These are phyloP conservation scores for Candida nitratophila DNA, from an alignment of 805 yeast genomes.

Conservation along the genomic window DNA sequence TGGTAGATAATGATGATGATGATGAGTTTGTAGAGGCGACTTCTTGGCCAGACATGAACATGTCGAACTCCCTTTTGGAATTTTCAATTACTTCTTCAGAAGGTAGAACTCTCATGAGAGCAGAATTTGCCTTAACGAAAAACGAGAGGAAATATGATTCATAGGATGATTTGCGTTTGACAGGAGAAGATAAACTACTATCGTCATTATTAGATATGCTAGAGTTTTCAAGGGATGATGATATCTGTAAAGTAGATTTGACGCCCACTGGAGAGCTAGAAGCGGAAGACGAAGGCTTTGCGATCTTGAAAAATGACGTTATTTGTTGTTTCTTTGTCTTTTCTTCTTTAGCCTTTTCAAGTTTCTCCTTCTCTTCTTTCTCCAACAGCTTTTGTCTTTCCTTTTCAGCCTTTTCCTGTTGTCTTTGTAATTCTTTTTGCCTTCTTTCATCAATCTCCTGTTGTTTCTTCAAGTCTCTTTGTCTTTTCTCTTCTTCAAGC, in stretches of 20 bases:
- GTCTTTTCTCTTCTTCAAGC: conserved; percentile 11
- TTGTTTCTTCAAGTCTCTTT: conserved; percentile 20
- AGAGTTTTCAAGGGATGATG: no score
- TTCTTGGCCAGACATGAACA: conserved; percentile 5
- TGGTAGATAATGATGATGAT: neutral
- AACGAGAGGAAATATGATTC: conserved; percentile 22
- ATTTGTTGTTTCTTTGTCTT: conserved; percentile 22
- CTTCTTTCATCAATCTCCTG: conserved; percentile 18
- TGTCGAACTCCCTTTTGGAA: conserved; percentile 5
- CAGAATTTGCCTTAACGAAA: conserved; percentile 19
- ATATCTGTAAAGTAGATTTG: neutral
- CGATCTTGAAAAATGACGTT: conserved; percentile 21
- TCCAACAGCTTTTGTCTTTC: conserved; percentile 7
- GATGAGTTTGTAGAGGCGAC: neutral
- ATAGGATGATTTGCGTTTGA: neutral
- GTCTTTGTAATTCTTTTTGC: conserved; percentile 13
- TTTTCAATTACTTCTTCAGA: neutral
- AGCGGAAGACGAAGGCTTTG: neutral
- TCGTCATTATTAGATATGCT: neutral
- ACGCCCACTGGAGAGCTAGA: neutral
- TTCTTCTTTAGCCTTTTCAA: conserved; percentile 16
- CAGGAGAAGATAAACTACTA: neutral
- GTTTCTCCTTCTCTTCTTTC: conserved; percentile 5
- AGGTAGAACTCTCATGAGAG: conserved; percentile 4
- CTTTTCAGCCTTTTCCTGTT: conserved; percentile 10